Evolutionary conservation across 306 rosid genomes (phyloP).

Genomic region (Fragaria nilgerrensis): DNA sequence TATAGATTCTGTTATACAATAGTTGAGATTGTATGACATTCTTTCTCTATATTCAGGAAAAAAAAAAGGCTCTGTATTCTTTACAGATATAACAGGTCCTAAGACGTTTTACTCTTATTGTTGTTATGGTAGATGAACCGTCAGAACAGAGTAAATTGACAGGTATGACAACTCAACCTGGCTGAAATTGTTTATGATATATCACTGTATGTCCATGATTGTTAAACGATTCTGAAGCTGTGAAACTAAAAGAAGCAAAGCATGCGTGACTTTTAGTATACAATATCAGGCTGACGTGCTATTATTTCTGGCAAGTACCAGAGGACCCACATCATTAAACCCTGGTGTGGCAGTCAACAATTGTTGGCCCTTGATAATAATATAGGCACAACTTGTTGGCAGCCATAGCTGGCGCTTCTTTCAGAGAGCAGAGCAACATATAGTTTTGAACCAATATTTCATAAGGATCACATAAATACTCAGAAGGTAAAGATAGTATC

Average conservation of each 20-base stretch:
- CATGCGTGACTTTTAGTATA: background rate
- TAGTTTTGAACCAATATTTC: background rate
- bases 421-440: background rate
- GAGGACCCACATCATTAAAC: background rate
- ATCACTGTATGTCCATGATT: background rate
- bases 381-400: background rate
- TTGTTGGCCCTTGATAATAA: background rate
- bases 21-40: conserved; percentile 3
- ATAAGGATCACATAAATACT: background rate
- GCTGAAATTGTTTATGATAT: background rate
- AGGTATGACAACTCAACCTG: background rate
- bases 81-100: background rate
- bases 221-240: background rate
- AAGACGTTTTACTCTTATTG: background rate
- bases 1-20: background rate
- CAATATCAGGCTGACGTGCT: background rate
- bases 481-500: background rate
- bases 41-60: background rate
- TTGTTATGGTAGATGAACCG: background rate
- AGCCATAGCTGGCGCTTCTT: background rate
- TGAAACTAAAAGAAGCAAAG: background rate
- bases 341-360: background rate
- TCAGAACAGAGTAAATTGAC: background rate
- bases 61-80: too few species aligned
- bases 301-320: background rate